Evolutionary conservation across 2,329 filamentous ascomycete species (phyloP).

Genomic region (Trichoderma breve): DNA sequence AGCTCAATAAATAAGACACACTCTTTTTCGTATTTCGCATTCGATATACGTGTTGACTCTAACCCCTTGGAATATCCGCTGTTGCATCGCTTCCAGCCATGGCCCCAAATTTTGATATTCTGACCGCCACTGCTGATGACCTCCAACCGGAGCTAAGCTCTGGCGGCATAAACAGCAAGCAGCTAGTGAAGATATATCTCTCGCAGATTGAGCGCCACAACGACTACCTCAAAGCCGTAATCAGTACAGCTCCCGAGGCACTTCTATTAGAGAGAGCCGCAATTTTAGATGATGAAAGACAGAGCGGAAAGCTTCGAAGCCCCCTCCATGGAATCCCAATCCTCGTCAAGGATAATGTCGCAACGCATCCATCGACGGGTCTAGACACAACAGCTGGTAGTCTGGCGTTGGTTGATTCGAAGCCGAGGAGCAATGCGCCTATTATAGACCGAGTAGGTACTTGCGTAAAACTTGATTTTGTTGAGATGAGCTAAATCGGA

Average conservation of each 20-base stretch:
- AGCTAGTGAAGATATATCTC: constrained; percentile 22
- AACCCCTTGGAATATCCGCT: too few species aligned
- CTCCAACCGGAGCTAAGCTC: neutral
- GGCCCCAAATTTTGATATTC: neutral
- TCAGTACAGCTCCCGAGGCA: constrained; percentile 10
- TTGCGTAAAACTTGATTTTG: too few species aligned
- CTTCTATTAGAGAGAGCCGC: constrained; percentile 5
- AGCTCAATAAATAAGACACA: neutral
- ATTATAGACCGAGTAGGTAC: constrained; percentile 18
- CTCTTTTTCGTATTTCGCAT: neutral
- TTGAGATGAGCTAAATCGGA: neutral
- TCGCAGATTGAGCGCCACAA: constrained; percentile 20
- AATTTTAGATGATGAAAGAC: constrained; percentile 22
- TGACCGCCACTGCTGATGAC: constrained; percentile 5
- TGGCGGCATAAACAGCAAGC: constrained; percentile 17
- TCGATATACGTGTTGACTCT: neutral
- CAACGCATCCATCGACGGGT: constrained; percentile 14
- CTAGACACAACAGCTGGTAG: constrained; percentile 22
- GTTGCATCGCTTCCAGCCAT: neutral
- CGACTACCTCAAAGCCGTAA: constrained; percentile 21
- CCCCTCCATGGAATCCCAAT: constrained; percentile 26
- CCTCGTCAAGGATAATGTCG: constrained; percentile 23
- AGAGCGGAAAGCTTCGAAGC: constrained; percentile 13
- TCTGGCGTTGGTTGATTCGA: constrained; percentile 21
- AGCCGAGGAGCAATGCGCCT: constrained; percentile 18